Percentiles rank a stretch among this genome's conserved stretches.
Conservation (phyloP, 1,284 basidiomycete genomes). For the Laetiporus sulphureus region DNA sequence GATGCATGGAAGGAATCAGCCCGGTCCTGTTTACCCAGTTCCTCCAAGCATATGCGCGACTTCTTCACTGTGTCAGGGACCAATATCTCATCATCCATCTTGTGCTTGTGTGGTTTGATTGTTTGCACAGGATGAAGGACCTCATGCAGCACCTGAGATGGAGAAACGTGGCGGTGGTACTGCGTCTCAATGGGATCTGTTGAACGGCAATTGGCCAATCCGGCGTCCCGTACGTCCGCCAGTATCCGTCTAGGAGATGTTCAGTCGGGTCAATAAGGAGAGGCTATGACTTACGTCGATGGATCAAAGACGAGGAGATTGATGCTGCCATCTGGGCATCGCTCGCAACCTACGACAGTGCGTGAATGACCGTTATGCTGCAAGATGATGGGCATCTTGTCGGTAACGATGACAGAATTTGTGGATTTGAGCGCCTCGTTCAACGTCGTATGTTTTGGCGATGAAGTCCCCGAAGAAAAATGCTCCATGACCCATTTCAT, state of each 20-base stretch:
- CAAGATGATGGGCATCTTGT: constrained; percentile 73
- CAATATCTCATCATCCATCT: constrained; percentile 10
- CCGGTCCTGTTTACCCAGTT: too few relatives aligned
- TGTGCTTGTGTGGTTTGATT: constrained; percentile 20
- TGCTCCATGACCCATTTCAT: constrained; percentile 62
- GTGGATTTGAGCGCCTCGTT: constrained; percentile 41
- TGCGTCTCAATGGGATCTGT: neutral
- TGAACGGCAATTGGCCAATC: constrained; percentile 19
- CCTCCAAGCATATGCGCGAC: constrained; percentile 13
- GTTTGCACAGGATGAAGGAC: constrained; percentile 16
- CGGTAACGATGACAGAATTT: constrained; percentile 46
- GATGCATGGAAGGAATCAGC: too few relatives aligned
- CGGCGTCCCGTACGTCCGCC: constrained; percentile 26
- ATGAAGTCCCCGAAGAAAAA: constrained; percentile 38
- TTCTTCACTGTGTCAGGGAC: constrained; percentile 21
- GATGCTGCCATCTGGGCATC: constrained; percentile 45
- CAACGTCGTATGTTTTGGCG: constrained; percentile 27
- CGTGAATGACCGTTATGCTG: constrained; percentile 80
- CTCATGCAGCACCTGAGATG: constrained; percentile 13
- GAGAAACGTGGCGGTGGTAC: constrained; percentile 1
- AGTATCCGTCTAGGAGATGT: constrained; percentile 17
- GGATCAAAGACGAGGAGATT: constrained; percentile 78
- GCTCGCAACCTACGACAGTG: constrained; percentile 80
- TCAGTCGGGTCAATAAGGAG: constrained; percentile 3
- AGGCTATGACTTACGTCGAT: constrained; percentile 42